Conservation (phyloP, 1,284 basidiomycete genomes). For the Irpex lacteus region DNA sequence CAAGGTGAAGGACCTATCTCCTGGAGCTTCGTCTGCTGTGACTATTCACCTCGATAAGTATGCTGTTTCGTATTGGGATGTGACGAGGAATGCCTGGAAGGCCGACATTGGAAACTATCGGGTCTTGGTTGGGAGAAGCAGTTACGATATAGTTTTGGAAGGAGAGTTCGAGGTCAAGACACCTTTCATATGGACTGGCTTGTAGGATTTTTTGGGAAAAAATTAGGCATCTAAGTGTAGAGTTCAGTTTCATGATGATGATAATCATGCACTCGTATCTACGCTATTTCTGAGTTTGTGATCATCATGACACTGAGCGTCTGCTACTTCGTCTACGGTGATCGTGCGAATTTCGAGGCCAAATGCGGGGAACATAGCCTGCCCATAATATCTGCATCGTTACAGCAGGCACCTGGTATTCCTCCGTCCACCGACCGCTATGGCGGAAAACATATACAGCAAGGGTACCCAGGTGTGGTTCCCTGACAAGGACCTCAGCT, state of each 20-base stretch:
- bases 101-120: slow-evolving; percentile 43
- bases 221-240: neutral
- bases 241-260: neutral
- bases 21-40: slow-evolving; percentile 40
- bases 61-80: slow-evolving; percentile 58
- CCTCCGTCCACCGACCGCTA: slow-evolving; percentile 27
- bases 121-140: slow-evolving; percentile 47
- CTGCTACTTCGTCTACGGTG: neutral
- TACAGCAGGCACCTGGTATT: neutral
- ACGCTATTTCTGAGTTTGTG: neutral
- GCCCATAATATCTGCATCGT: neutral
- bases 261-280: too few species aligned
- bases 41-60: slow-evolving; percentile 55
- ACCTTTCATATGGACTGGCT: slow-evolving; percentile 46
- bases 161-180: slow-evolving; percentile 36
- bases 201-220: slow-evolving; percentile 22
- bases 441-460: slow-evolving; percentile 86
- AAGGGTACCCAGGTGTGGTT: slow-evolving; percentile 87
- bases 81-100: slow-evolving; percentile 38
- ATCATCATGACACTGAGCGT: neutral
- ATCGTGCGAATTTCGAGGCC: slow-evolving; percentile 1
- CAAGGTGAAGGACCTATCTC: slow-evolving; percentile 48
- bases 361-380: neutral
- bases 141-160: slow-evolving; percentile 39
- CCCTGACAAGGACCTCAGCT: slow-evolving; percentile 89